phyloP scores from a whole-genome alignment of 495 filamentous ascomycete species.

The Aspergillus avenaceus region DNA sequence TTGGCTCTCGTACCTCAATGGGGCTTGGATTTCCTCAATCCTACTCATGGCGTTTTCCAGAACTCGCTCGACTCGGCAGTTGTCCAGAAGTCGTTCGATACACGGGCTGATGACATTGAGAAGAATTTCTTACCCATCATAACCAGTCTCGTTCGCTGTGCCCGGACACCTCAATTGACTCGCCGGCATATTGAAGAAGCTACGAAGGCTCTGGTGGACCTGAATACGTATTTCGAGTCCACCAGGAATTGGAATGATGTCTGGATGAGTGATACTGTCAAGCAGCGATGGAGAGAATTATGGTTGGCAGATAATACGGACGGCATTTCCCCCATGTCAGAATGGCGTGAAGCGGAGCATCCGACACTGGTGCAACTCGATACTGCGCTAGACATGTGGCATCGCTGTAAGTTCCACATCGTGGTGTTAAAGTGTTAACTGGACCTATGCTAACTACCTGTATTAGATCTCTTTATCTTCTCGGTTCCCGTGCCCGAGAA shows the following conservation, averaged over 20 bases:
- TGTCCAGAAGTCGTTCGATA: slow-evolving; percentile 44
- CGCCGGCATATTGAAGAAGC: slow-evolving; percentile 50
- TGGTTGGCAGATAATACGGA: slow-evolving; percentile 56
- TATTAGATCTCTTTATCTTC: slow-evolving; percentile 66
- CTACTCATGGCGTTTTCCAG: slow-evolving; percentile 58
- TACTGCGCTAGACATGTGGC: slow-evolving; percentile 56
- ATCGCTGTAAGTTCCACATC: slow-evolving; percentile 31
- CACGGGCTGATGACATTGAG: slow-evolving; percentile 51
- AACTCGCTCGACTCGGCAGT: slow-evolving; percentile 60
- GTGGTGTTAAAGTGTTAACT: slow-evolving; percentile 53
- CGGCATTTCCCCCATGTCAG: slow-evolving; percentile 44
- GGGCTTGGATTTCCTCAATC: slow-evolving; percentile 61
- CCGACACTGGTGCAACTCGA: slow-evolving; percentile 56
- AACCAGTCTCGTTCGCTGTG: slow-evolving; percentile 53
- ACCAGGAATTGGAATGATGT: slow-evolving; percentile 60
- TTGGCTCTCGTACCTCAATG: slow-evolving; percentile 61
- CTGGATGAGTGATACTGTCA: slow-evolving; percentile 58
- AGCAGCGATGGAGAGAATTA: slow-evolving; percentile 55
- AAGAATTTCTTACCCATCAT: slow-evolving; percentile 61
- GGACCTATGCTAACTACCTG: slow-evolving; percentile 49
- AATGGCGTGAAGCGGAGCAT: slow-evolving; percentile 54
- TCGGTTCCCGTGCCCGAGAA: slow-evolving; percentile 60
- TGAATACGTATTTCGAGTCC: slow-evolving; percentile 59
- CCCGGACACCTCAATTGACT: slow-evolving; percentile 47
- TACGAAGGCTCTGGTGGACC: slow-evolving; percentile 54